These are phyloP conservation scores for Pythium inflatum DNA, from an alignment of 352 stramenopile species.

Conservation along the genomic window DNA sequence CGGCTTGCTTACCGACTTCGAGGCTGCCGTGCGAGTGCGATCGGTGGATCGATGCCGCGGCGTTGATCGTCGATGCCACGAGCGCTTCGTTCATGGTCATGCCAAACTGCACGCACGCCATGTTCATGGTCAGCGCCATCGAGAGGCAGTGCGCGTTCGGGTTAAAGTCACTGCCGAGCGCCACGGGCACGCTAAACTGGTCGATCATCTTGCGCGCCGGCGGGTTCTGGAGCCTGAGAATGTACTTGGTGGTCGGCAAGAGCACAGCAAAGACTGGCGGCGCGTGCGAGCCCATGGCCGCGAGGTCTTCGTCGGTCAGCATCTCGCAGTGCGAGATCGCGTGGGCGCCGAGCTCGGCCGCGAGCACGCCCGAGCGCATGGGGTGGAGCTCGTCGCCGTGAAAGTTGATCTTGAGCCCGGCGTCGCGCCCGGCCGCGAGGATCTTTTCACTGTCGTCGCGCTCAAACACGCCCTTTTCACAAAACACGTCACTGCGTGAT, in stretches of 20 bases:
- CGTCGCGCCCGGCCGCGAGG: conserved; percentile 60
- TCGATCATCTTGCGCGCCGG: conserved; percentile 76
- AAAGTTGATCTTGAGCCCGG: conserved; percentile 83
- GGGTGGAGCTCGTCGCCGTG: conserved; percentile 81
- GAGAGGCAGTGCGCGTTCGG: conserved; percentile 87
- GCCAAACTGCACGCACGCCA: conserved; percentile 80
- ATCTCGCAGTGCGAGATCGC: conserved; percentile 82
- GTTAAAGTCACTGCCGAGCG: conserved; percentile 85
- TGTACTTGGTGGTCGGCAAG: conserved; percentile 86
- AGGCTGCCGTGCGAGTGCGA: conserved; percentile 76
- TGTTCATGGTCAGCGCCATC: conserved; percentile 89
- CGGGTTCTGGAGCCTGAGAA: conserved; percentile 76
- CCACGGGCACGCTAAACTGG: conserved; percentile 58
- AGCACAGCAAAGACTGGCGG: conserved; percentile 74
- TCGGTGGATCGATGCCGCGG: conserved; percentile 77
- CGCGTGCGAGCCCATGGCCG: conserved; percentile 61
- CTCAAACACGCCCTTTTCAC: conserved; percentile 86
- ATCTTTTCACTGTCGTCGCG: conserved; percentile 77
- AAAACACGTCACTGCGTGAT: conserved; percentile 67
- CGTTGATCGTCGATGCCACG: conserved; percentile 83
- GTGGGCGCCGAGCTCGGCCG: conserved; percentile 57
- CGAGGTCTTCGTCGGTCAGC: conserved; percentile 65
- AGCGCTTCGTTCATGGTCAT: conserved; percentile 89
- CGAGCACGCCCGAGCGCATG: conserved; percentile 71
- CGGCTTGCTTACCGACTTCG: conserved; percentile 75